A percentile compares a stretch with the other conserved stretches of the same genome.
phyloP scores from a whole-genome alignment of 202 grass and related monocot genomes.

The Eragrostis tef region DNA sequence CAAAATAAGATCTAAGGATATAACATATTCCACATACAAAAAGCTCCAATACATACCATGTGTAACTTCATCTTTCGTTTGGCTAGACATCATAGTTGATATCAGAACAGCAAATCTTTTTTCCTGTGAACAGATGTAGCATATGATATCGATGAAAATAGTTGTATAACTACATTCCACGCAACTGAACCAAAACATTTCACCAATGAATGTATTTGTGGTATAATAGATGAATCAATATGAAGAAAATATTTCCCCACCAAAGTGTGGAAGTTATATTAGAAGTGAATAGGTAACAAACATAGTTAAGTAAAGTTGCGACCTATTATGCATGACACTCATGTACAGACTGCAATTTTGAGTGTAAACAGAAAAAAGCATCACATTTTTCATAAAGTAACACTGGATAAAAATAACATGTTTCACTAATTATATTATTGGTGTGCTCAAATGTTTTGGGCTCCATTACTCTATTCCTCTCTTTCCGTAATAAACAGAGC shows the following conservation, averaged over 20 bases:
- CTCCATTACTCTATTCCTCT: neutral
- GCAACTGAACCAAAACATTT: constrained; percentile 31
- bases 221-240: neutral
- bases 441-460: neutral
- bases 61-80: constrained; percentile 97
- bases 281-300: neutral
- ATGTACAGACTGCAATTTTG: constrained; percentile 20
- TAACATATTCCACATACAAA: constrained; percentile 18
- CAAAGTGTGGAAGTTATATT: neutral
- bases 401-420: constrained; percentile 17
- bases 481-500: neutral
- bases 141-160: constrained; percentile 14
- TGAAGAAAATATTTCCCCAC: constrained; percentile 5
- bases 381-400: constrained; percentile 19
- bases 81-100: constrained; percentile 85
- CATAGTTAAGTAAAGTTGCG: neutral
- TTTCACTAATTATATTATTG: neutral
- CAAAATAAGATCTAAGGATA: neutral
- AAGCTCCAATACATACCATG: constrained; percentile 63
- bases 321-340: constrained; percentile 22
- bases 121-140: constrained; percentile 60
- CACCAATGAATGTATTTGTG: neutral
- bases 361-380: neutral
- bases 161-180: neutral
- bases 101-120: constrained; percentile 87